phyloP scores from a whole-genome alignment of 2,329 filamentous ascomycete species.

The Phialemonium atrogriseum region DNA sequence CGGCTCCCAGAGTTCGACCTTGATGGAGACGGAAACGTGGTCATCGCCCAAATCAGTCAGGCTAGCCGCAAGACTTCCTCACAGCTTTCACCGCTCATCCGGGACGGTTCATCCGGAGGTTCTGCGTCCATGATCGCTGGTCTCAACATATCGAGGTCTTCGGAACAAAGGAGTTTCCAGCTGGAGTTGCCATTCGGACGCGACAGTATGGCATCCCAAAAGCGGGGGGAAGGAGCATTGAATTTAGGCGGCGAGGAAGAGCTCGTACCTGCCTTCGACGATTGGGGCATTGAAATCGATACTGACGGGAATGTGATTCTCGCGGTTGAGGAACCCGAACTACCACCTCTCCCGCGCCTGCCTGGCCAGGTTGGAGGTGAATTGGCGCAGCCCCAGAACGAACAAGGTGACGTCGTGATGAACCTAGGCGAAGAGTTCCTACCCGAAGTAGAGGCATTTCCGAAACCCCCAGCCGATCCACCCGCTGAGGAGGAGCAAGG shows the following conservation, averaged over 20 bases:
- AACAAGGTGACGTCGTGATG: constrained; percentile 6
- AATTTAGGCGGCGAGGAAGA: constrained; percentile 30
- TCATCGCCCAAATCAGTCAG: constrained; percentile 25
- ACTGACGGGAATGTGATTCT: constrained; percentile 40
- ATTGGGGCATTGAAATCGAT: constrained; percentile 42
- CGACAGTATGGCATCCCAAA: constrained; percentile 8
- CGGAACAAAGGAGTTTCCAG: constrained; percentile 10
- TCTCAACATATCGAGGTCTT: constrained; percentile 10
- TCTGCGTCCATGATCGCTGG: constrained; percentile 4
- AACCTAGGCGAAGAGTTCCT: constrained; percentile 2
- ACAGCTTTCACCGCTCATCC: constrained; percentile 35
- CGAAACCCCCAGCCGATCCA: neutral
- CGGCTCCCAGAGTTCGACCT: constrained; percentile 50
- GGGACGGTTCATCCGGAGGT: constrained; percentile 19
- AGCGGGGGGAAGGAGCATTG: constrained; percentile 18
- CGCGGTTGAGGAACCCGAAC: constrained; percentile 31
- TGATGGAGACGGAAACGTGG: constrained; percentile 23
- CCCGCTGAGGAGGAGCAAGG: constrained; percentile 7
- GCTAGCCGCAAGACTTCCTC: constrained; percentile 28
- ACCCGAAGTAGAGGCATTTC: constrained; percentile 1
- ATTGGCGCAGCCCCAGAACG: constrained; percentile 2
- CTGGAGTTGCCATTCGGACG: constrained; percentile 9
- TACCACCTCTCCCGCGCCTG: constrained; percentile 29
- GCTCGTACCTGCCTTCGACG: constrained; percentile 20
- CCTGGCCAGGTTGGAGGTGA: constrained; percentile 5